phyloP scores from a whole-genome alignment of 1,284 basidiomycete species.

The Boletus austroedulis region DNA sequence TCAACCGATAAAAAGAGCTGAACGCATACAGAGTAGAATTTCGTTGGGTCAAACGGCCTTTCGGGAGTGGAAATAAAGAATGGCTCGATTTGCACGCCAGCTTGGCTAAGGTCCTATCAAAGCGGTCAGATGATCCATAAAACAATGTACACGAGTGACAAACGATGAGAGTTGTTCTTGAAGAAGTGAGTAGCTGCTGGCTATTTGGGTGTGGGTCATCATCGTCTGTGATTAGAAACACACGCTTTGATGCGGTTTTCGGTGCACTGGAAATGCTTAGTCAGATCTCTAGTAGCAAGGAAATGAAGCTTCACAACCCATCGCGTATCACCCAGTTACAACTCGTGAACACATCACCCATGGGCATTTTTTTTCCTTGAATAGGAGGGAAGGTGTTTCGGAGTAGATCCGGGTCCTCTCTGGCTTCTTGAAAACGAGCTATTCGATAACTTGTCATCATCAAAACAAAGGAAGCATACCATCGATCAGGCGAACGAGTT shows the following conservation, averaged over 20 bases:
- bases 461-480: slow-evolving; percentile 43
- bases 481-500: slow-evolving; percentile 67
- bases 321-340: slow-evolving; percentile 87
- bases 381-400: slow-evolving; percentile 60
- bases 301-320: slow-evolving; percentile 51
- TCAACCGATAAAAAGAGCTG: background rate
- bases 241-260: slow-evolving; percentile 83
- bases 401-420: slow-evolving; percentile 56
- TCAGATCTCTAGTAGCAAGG: background rate
- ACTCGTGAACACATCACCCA: slow-evolving; percentile 83
- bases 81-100: slow-evolving; percentile 82
- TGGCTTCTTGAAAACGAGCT: slow-evolving; percentile 44
- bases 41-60: slow-evolving; percentile 69
- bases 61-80: slow-evolving; percentile 84
- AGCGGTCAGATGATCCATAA: background rate
- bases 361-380: slow-evolving; percentile 53
- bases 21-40: slow-evolving; percentile 79
- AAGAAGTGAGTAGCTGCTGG: slow-evolving; percentile 59
- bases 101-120: slow-evolving; percentile 74
- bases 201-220: slow-evolving; percentile 60
- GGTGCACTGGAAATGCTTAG: slow-evolving; percentile 54
- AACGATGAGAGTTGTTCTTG: slow-evolving; percentile 68
- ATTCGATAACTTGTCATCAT: slow-evolving; percentile 1
- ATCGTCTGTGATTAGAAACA: slow-evolving; percentile 92
- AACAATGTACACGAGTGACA: slow-evolving; percentile 20